A percentile compares a stretch with the other conserved stretches of the same genome.
Evolutionary conservation across 768 basidiomycete genomes (phyloP).

Genomic region (Russula abietina): DNA sequence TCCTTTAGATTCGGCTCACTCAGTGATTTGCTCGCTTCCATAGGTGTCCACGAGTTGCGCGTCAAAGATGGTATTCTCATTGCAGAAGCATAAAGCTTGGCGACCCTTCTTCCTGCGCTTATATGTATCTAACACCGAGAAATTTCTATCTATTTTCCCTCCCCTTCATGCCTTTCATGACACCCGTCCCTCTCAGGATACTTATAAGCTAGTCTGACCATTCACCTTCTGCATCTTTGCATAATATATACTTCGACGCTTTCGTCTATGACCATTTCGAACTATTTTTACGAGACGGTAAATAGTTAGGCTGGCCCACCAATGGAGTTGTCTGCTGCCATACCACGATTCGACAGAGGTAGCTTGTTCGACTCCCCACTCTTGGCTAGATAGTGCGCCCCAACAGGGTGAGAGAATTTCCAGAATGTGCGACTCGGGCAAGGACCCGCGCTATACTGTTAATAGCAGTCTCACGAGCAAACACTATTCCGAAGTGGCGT

Average conservation of each 20-base stretch:
- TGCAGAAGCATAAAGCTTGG: background rate
- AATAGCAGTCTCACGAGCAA: background rate
- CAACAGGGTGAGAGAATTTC: background rate
- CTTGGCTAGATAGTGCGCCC: too few species aligned
- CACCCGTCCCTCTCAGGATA: slow-evolving; percentile 1
- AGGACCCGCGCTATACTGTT: background rate
- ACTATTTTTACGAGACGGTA: background rate
- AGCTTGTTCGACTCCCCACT: background rate
- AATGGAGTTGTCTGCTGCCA: background rate
- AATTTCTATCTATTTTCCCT: background rate
- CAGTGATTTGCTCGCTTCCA: background rate
- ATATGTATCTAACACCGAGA: background rate
- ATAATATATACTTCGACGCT: slow-evolving; percentile 5
- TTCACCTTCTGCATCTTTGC: background rate
- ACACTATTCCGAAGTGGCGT: background rate
- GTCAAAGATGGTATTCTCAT: slow-evolving; percentile 18
- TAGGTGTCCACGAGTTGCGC: slow-evolving; percentile 11
- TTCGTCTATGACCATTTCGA: background rate
- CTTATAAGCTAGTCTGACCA: slow-evolving; percentile 15
- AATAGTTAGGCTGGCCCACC: background rate
- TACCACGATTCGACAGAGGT: background rate
- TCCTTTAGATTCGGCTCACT: background rate
- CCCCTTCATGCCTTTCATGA: slow-evolving; percentile 8
- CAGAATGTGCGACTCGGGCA: background rate
- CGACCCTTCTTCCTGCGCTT: background rate